A percentile compares a stretch with the other conserved stretches of the same genome.
Conservation (phyloP, 2,329 filamentous ascomycete species). For the Cryphonectria carpinicola region DNA sequence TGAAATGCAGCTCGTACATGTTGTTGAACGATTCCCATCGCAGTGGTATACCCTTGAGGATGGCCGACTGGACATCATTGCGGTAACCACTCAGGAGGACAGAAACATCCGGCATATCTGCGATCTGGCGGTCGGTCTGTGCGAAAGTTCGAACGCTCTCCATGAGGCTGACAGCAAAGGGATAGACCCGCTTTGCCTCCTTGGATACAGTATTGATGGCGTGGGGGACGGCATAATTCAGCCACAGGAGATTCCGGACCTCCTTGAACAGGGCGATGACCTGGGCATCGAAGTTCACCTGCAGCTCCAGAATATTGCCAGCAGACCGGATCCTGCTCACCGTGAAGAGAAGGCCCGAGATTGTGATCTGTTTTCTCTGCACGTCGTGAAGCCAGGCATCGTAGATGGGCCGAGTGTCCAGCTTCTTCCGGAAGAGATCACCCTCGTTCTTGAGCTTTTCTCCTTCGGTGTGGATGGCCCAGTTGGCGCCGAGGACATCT, state of each 20-base stretch:
- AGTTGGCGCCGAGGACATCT: constrained; percentile 91
- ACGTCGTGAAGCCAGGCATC: constrained; percentile 95
- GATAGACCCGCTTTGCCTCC: constrained; percentile 98
- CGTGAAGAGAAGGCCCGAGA: constrained; percentile 88
- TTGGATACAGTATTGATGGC: constrained; percentile 95
- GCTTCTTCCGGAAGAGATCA: constrained; percentile 91
- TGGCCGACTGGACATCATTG: constrained; percentile 83
- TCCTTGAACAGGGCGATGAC: constrained; percentile 99
- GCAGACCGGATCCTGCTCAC: constrained; percentile 88
- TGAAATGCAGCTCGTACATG: constrained; percentile 88
- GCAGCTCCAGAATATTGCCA: constrained; percentile 84
- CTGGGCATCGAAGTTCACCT: constrained; percentile 95
- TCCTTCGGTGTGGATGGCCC: constrained; percentile 91
- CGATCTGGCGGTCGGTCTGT: constrained; percentile 84
- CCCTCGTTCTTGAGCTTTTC: constrained; percentile 92
- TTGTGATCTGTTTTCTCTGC: constrained; percentile 83
- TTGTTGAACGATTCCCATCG: constrained; percentile 99
- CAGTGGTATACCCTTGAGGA: constrained; percentile 84
- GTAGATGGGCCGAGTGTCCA: constrained; percentile 91
- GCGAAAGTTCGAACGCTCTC: constrained; percentile 94
- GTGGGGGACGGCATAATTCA: constrained; percentile 92
- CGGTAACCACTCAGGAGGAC: constrained; percentile 88
- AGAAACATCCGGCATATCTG: constrained; percentile 83
- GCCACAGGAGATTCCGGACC: constrained; percentile 92
- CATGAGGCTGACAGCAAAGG: constrained; percentile 97